These are phyloP conservation scores for Rubroshorea leprosula DNA, from an alignment of 345 rosid genomes.

Conservation along the genomic window DNA sequence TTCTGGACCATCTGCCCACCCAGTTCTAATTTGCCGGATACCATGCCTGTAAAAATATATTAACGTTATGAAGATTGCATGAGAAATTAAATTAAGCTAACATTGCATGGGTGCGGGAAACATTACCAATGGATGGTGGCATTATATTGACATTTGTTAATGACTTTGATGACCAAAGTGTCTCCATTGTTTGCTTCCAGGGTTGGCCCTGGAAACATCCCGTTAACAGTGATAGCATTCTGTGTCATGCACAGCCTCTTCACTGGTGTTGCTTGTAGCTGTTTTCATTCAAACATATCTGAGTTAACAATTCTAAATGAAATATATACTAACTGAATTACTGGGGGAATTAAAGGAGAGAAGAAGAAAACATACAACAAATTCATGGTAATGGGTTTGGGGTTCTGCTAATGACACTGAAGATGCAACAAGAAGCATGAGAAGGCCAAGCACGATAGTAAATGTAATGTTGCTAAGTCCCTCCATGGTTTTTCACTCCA, in stretches of 20 bases:
- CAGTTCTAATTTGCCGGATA: slow-evolving; percentile 70
- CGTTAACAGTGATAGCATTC: slow-evolving; percentile 73
- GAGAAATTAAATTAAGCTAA: no score
- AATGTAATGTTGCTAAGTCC: neutral
- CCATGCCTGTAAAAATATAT: slow-evolving; percentile 62
- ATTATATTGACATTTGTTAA: slow-evolving; percentile 61
- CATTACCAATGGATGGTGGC: slow-evolving; percentile 91
- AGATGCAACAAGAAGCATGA: slow-evolving; percentile 36
- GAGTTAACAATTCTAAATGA: no score
- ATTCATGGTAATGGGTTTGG: slow-evolving; percentile 55
- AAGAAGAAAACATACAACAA: slow-evolving; percentile 51
- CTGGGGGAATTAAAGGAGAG: no score
- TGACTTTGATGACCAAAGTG: slow-evolving; percentile 57
- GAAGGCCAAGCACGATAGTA: slow-evolving; percentile 22
- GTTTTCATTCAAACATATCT: neutral
- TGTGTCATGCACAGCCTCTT: slow-evolving; percentile 93
- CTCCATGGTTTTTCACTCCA: slow-evolving; percentile 12
- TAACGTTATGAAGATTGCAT: no score
- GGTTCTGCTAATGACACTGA: slow-evolving; percentile 33
- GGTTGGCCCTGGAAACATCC: slow-evolving; percentile 94
- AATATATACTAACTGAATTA: neutral
- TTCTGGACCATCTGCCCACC: slow-evolving; percentile 97
- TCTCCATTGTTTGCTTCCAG: slow-evolving; percentile 70
- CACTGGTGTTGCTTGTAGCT: slow-evolving; percentile 82
- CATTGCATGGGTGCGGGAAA: no score